A percentile compares a stretch with the other conserved stretches of the same genome.
phyloP scores from a whole-genome alignment of 306 rosid species.

The Cicer judaicum region DNA sequence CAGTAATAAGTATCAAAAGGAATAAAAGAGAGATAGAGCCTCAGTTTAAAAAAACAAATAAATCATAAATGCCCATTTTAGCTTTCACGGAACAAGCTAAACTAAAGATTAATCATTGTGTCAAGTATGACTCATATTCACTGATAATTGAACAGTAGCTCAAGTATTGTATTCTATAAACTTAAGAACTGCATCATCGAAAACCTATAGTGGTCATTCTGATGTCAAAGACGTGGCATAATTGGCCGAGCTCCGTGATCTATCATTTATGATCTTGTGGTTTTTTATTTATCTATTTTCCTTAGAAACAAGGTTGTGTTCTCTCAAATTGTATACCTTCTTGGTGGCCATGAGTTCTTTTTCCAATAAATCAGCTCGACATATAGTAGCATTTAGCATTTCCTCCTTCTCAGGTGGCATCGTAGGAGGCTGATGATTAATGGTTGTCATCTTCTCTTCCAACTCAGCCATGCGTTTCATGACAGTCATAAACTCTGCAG shows the following conservation, averaged over 20 bases:
- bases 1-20: not conserved
- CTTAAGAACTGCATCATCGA: not conserved
- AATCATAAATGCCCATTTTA: not conserved
- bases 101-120: not conserved
- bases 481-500: conserved; percentile 58
- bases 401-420: conserved; percentile 81
- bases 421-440: conserved; percentile 55
- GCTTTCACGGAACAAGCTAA: not conserved
- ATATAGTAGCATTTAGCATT: conserved; percentile 61
- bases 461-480: conserved; percentile 87
- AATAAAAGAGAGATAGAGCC: not conserved
- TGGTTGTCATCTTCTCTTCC: conserved; percentile 60
- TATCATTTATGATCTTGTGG: not conserved
- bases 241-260: not conserved
- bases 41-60: not conserved
- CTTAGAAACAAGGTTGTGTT: not conserved
- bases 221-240: not conserved
- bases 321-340: conserved; percentile 57
- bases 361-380: conserved; percentile 68
- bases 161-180: not conserved
- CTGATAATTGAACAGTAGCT: not conserved
- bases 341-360: conserved; percentile 66
- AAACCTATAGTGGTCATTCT: not conserved
- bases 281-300: not conserved
- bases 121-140: not conserved